phyloP scores from a whole-genome alignment of 352 stramenopile species.

The Phytopythium mirpurense region DNA sequence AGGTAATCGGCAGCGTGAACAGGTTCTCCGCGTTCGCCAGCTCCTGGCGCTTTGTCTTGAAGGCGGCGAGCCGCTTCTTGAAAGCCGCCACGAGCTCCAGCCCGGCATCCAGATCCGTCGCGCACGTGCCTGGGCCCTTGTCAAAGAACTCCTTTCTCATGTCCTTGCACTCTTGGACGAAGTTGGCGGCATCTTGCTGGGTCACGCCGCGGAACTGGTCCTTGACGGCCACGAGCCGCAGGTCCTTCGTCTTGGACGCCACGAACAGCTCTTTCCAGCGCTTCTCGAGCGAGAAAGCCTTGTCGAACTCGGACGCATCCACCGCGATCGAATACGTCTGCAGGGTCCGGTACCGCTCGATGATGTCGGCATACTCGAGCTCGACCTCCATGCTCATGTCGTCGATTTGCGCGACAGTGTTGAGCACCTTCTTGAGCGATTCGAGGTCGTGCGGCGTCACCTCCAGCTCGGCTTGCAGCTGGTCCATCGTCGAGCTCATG shows the following conservation, averaged over 20 bases:
- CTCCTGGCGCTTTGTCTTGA: constrained; percentile 80
- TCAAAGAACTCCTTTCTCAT: constrained; percentile 88
- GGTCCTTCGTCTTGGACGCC: constrained; percentile 89
- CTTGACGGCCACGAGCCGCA: constrained; percentile 92
- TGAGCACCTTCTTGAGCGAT: constrained; percentile 93
- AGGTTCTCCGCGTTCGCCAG: constrained; percentile 93
- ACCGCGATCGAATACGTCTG: constrained; percentile 79
- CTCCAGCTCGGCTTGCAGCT: constrained; percentile 77
- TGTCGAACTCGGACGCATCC: constrained; percentile 54
- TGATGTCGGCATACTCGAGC: constrained; percentile 91
- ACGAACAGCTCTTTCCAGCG: constrained; percentile 83
- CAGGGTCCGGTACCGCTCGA: constrained; percentile 89
- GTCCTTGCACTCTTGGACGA: constrained; percentile 80
- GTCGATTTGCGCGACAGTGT: constrained; percentile 84
- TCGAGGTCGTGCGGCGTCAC: constrained; percentile 84
- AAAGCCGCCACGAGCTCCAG: constrained; percentile 87
- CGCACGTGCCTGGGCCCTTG: constrained; percentile 76
- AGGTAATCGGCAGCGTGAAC: constrained; percentile 89
- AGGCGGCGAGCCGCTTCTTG: constrained; percentile 65
- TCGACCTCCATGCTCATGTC: constrained; percentile 93
- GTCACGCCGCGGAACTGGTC: constrained; percentile 93
- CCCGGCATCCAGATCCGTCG: constrained; percentile 85
- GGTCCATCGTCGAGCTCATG: constrained; percentile 69
- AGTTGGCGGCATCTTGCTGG: constrained; percentile 86
- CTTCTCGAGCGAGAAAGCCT: constrained; percentile 75